phyloP scores from a whole-genome alignment of 108 stramenopile species.

The Licmophora abbreviata region DNA sequence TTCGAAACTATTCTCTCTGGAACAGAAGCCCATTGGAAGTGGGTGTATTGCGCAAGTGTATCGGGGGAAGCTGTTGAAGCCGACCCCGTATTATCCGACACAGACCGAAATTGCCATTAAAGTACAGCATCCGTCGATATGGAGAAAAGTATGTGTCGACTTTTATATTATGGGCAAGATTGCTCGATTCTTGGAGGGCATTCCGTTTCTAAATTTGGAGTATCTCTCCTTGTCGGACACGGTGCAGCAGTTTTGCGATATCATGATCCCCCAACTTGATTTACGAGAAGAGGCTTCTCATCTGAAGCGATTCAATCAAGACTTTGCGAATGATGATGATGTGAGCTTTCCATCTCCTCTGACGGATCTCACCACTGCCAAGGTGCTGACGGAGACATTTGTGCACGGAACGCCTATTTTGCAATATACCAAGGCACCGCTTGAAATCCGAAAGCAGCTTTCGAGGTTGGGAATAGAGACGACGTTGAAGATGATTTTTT shows the following conservation, averaged over 20 bases:
- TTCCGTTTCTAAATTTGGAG: constrained; percentile 64
- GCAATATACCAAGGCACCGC: constrained; percentile 33
- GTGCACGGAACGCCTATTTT: constrained; percentile 74
- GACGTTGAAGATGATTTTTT: constrained; percentile 88
- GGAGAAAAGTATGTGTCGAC: constrained; percentile 79
- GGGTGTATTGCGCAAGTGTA: constrained; percentile 91
- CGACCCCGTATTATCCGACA: constrained; percentile 28
- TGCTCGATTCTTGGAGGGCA: constrained; percentile 47
- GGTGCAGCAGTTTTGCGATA: constrained; percentile 77
- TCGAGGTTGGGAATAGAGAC: constrained; percentile 65
- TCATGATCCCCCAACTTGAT: constrained; percentile 84
- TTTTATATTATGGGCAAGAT: constrained; percentile 73
- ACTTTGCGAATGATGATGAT: constrained; percentile 58
- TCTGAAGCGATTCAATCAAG: constrained; percentile 54
- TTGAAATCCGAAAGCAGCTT: constrained; percentile 44
- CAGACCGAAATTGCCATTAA: constrained; percentile 76
- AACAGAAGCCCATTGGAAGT: constrained; percentile 61
- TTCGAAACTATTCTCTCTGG: constrained; percentile 29
- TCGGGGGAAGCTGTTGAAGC: constrained; percentile 39
- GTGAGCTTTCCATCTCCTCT: constrained; percentile 69
- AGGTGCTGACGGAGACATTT: constrained; percentile 83
- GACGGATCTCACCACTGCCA: constrained; percentile 50
- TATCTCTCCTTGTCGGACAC: constrained; percentile 73
- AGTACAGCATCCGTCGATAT: constrained; percentile 83
- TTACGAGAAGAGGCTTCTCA: constrained; percentile 72